Base-by-base conservation (phyloP, 2,329 filamentous ascomycete species). In the Fusarium redolens region DNA sequence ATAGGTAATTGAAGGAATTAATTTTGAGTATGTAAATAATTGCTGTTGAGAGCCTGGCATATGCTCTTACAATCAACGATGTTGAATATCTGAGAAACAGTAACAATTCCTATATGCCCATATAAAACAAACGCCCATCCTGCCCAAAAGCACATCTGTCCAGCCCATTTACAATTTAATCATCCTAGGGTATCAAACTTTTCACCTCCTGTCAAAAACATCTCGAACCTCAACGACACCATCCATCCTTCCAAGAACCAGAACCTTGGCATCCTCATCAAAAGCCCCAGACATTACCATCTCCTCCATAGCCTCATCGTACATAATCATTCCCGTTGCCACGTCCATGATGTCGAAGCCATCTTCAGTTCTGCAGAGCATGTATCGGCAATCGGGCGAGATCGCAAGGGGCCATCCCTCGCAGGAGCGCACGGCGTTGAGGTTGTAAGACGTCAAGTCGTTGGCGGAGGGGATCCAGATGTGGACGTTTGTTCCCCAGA, bases 321-420 rank as follows among this genome's bases (percentile, higher is more conserved):
- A 80, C 1, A 81, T 65, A 2, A 83, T 71, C 5, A 61, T 63
- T 0, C 83, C 83, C 2, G 82, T 80, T 14, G 67, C 68, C 31
- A 82, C 72, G 17, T 85, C 82, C 75, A 82, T 82, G 22, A 85
- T 71, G 28, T 85, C 83, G 58, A 85, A 81, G 11, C 83, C 83
- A 7, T 80, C 79, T 58, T 85, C 83, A 1, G 81, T 85, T 65
- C 83, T 78, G 68, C 81, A 83, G 22, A 75, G 78, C 74, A 85
- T 76, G 68, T 80, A 83, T 47, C 79, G 69, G 30, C 80, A 79
- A 66, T 85, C 82, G 4, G 81, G 75, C 7, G 83, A 85, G 37
- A 84, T 77, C 41, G 77, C 78, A 57, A 85, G 71, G 25, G 83
- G 83, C 82, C 82, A 85, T 31, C 83, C 83, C 65, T 85, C 83